Percentiles rank a stretch among this genome's conserved stretches.
These are phyloP conservation scores for Avena atlantica DNA, from an alignment of 176 grass and related monocot genomes.

Conservation along the genomic window DNA sequence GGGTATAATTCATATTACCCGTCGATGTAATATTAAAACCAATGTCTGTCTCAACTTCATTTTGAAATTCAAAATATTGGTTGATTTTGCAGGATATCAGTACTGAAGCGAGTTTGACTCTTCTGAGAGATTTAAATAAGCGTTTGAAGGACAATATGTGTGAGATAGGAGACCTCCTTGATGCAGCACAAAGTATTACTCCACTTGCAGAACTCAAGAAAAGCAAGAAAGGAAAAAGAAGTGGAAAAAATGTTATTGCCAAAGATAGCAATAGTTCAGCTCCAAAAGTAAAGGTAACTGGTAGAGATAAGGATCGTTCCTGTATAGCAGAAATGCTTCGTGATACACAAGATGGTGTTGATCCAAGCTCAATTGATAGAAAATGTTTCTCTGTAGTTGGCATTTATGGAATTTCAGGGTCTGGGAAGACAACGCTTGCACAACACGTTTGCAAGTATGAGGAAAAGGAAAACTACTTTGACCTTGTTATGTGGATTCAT, in stretches of 20 bases:
- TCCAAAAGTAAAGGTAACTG: not conserved
- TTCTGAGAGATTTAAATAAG: not conserved
- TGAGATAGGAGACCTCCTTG: not conserved
- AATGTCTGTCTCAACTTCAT: too few species aligned
- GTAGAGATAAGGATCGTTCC: conserved; percentile 25
- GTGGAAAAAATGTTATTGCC: too few species aligned
- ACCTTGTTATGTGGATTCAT: conserved; percentile 35
- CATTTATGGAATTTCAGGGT: conserved; percentile 39
- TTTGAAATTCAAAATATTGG: too few species aligned
- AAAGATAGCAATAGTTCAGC: too few species aligned
- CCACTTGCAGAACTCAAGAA: not conserved
- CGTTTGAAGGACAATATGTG: not conserved
- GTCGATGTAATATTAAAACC: too few species aligned
- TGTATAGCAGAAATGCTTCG: conserved; percentile 19
- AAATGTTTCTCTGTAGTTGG: conserved; percentile 36
- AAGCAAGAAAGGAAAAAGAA: not conserved
- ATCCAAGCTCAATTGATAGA: not conserved
- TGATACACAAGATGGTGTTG: not conserved
- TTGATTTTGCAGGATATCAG: not conserved
- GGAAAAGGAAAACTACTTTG: not conserved
- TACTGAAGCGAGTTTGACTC: not conserved
- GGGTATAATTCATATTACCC: too few species aligned
- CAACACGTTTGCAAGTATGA: conserved; percentile 30
- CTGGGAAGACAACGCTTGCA: conserved; percentile 49
- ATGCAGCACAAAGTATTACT: not conserved